These are phyloP conservation scores for Chloranthus sessilifolius DNA, from an alignment of 164 flowering plant species.

Conservation along the genomic window DNA sequence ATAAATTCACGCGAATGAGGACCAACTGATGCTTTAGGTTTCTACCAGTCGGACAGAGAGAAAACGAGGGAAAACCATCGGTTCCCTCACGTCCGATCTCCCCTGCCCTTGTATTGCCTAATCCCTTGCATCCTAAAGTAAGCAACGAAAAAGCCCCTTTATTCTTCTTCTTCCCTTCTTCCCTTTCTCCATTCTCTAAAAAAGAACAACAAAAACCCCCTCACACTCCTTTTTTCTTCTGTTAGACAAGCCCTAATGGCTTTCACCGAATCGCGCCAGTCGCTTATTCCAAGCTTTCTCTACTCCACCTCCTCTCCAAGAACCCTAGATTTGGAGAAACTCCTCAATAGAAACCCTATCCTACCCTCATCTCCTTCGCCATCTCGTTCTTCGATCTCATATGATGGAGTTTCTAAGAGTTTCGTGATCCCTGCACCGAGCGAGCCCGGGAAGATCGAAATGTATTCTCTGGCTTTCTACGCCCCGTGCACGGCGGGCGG, in stretches of 20 bases:
- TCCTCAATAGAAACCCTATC: slow-evolving; percentile 3
- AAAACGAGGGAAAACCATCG: too few species aligned
- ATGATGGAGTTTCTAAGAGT: slow-evolving; percentile 12
- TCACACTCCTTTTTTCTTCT: too few species aligned
- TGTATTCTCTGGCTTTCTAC: slow-evolving; percentile 62
- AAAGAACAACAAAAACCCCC: background rate
- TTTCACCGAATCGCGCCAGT: slow-evolving; percentile 26
- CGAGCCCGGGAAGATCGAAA: slow-evolving; percentile 48
- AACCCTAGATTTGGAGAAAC: slow-evolving; percentile 15
- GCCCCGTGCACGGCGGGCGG: slow-evolving; percentile 65
- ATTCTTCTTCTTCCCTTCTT: too few species aligned
- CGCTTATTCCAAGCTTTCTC: slow-evolving; percentile 45
- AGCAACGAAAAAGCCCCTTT: too few species aligned
- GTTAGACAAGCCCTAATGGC: too few species aligned
- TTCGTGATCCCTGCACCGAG: slow-evolving; percentile 48
- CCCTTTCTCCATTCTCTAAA: background rate
- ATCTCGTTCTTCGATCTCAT: background rate
- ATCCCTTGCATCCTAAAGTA: too few species aligned
- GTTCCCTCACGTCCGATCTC: too few species aligned
- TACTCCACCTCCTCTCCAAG: slow-evolving; percentile 26
- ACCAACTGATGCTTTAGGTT: too few species aligned
- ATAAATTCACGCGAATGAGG: too few species aligned
- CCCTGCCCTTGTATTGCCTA: too few species aligned
- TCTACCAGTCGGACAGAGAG: too few species aligned
- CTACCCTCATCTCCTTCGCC: slow-evolving; percentile 5